Conservation (phyloP, 2,329 filamentous ascomycete genomes). For the Ascochyta pisi region DNA sequence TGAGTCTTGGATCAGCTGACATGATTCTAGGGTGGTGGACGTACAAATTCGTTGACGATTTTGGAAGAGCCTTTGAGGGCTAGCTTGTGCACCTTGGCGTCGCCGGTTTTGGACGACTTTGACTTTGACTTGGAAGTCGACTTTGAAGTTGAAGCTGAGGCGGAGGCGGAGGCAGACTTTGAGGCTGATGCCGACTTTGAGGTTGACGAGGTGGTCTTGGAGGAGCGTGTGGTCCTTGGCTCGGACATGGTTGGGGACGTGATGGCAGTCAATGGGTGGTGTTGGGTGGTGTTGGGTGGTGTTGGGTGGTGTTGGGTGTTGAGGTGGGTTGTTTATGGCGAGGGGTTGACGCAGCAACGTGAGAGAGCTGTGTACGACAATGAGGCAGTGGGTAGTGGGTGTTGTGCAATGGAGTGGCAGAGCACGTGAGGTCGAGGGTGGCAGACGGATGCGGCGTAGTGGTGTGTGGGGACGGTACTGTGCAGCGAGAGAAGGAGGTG, state of each 20-base stretch:
- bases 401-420: not conserved
- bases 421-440: slow-evolving; percentile 11
- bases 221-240: slow-evolving; percentile 32
- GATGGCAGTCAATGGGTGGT: slow-evolving; percentile 4
- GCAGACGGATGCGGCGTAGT: slow-evolving; percentile 16
- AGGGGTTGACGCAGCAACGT: slow-evolving; percentile 43
- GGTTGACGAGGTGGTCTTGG: slow-evolving; percentile 12
- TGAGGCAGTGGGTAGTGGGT: not conserved
- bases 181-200: slow-evolving; percentile 16
- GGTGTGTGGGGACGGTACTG: slow-evolving; percentile 11
- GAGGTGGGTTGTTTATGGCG: slow-evolving; percentile 33
- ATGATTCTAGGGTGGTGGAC: slow-evolving; percentile 48
- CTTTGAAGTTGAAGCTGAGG: slow-evolving; percentile 27
- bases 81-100: slow-evolving; percentile 93
- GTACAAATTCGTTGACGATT: slow-evolving; percentile 92
- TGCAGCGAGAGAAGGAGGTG: not conserved
- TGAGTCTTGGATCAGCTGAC: slow-evolving; percentile 17
- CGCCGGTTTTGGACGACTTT: slow-evolving; percentile 62
- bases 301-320: not conserved
- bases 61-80: slow-evolving; percentile 85
- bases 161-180: slow-evolving; percentile 4
- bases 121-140: slow-evolving; percentile 27
- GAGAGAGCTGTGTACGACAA: not conserved
- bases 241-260: slow-evolving; percentile 37
- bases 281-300: slow-evolving; percentile 4